Percentiles rank a stretch among this genome's conserved stretches.
phyloP scores from a whole-genome alignment of 2,329 filamentous ascomycete species.

The Rutstroemia sp. region DNA sequence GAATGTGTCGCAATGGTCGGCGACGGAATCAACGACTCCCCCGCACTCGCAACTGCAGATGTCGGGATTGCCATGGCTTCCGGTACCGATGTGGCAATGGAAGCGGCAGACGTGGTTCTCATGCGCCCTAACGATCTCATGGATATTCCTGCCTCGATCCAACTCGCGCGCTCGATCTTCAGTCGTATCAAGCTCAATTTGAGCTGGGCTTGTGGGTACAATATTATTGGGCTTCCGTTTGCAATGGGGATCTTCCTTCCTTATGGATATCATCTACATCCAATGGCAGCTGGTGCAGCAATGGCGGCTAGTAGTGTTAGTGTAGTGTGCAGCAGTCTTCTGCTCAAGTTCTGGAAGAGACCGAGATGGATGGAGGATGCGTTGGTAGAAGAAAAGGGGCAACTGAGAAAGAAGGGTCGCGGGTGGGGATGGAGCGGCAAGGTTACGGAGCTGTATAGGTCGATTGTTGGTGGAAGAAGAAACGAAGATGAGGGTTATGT shows the following conservation, averaged over 20 bases:
- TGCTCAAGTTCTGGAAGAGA: conserved; percentile 79
- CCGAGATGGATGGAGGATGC: conserved; percentile 81
- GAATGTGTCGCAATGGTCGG: conserved; percentile 92
- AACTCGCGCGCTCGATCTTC: conserved; percentile 81
- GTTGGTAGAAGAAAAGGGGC: conserved; percentile 52
- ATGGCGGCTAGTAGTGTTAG: conserved; percentile 90
- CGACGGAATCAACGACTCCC: conserved; percentile 97
- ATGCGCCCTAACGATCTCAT: conserved; percentile 91
- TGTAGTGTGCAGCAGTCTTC: conserved; percentile 75
- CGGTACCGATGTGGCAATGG: conserved; percentile 95
- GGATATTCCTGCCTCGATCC: conserved; percentile 80
- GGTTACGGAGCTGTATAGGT: conserved; percentile 34
- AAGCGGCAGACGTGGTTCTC: conserved; percentile 90
- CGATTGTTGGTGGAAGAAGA: conserved; percentile 31
- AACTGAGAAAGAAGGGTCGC: conserved; percentile 24
- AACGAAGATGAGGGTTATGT: conserved; percentile 51
- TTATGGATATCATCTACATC: conserved; percentile 78
- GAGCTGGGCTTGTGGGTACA: conserved; percentile 89
- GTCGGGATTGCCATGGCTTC: conserved; percentile 89
- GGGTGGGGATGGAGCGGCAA: conserved; percentile 35
- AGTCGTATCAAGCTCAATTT: conserved; percentile 89
- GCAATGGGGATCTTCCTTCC: conserved; percentile 96
- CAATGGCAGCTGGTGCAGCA: conserved; percentile 88
- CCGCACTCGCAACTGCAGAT: conserved; percentile 84
- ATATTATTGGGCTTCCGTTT: conserved; percentile 82